A percentile compares a stretch with the other conserved stretches of the same genome.
These are phyloP conservation scores for Cocos nucifera DNA, from an alignment of 176 grass and related monocot species.

Conservation along the genomic window DNA sequence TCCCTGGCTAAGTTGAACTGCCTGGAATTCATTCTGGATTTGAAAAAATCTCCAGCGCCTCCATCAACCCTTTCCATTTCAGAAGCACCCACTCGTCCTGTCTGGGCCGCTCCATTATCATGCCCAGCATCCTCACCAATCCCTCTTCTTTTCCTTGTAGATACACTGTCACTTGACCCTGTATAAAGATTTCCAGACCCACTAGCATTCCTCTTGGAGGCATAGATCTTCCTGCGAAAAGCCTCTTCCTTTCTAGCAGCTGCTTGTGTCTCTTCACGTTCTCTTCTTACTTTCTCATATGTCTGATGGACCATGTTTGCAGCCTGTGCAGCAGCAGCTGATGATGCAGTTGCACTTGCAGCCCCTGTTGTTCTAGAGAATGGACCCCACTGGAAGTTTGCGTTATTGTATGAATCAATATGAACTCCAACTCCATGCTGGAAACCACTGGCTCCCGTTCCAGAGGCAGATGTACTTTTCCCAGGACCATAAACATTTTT, in stretches of 20 bases:
- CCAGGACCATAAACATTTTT: not conserved
- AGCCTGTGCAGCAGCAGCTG: constrained; percentile 20
- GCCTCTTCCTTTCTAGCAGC: constrained; percentile 17
- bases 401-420: constrained; percentile 12
- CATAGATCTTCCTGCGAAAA: constrained; percentile 3
- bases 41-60: constrained; percentile 9
- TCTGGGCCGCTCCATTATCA: constrained; percentile 12
- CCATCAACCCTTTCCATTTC: constrained; percentile 26
- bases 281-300: constrained; percentile 18
- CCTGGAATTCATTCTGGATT: constrained; percentile 16
- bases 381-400: constrained; percentile 20
- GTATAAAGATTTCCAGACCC: constrained; percentile 24
- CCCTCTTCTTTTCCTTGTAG: constrained; percentile 25
- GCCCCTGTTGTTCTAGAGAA: constrained; percentile 30
- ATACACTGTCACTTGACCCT: constrained; percentile 24
- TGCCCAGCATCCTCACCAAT: not conserved
- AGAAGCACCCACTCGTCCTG: constrained; percentile 1
- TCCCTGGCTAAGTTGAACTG: constrained; percentile 13
- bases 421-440: constrained; percentile 22
- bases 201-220: constrained; percentile 18
- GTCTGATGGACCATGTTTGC: constrained; percentile 31
- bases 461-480: constrained; percentile 5
- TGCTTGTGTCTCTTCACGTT: constrained; percentile 13
- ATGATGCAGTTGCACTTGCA: constrained; percentile 58
- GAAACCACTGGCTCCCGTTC: constrained; percentile 4